A percentile compares a stretch with the other conserved stretches of the same genome.
Evolutionary conservation across 495 filamentous ascomycete species (phyloP).

Genomic region (Astrothelium subdiscretum): DNA sequence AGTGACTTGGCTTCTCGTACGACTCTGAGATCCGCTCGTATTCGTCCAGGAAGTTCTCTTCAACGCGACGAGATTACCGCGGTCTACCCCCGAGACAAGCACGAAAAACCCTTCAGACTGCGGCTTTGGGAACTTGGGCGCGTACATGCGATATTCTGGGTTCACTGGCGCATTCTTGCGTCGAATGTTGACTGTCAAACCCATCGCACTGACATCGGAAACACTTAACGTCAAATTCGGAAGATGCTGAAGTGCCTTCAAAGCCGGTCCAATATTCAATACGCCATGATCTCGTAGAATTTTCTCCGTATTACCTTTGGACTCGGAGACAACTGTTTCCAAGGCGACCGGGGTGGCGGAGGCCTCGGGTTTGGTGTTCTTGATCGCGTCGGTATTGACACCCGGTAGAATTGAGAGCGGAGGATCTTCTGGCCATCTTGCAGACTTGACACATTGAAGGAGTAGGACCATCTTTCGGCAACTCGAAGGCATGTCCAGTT

Average conservation of each 20-base stretch:
- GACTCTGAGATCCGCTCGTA: neutral
- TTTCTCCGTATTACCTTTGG: slow-evolving; percentile 22
- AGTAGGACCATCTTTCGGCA: slow-evolving; percentile 70
- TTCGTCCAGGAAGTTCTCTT: slow-evolving; percentile 69
- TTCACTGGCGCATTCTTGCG: slow-evolving; percentile 47
- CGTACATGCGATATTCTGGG: slow-evolving; percentile 62
- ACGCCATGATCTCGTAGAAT: slow-evolving; percentile 21
- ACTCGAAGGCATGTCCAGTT: slow-evolving; percentile 67
- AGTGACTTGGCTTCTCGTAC: slow-evolving; percentile 28
- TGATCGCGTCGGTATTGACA: slow-evolving; percentile 39
- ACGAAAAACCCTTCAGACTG: slow-evolving; percentile 94
- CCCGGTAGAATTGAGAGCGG: slow-evolving; percentile 73
- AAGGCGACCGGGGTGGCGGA: slow-evolving; percentile 27
- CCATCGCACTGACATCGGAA: slow-evolving; percentile 44
- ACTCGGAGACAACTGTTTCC: slow-evolving; percentile 34
- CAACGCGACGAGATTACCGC: slow-evolving; percentile 69
- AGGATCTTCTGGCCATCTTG: slow-evolving; percentile 77
- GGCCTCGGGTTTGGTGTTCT: slow-evolving; percentile 23
- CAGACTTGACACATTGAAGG: slow-evolving; percentile 83
- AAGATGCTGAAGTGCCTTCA: slow-evolving; percentile 47
- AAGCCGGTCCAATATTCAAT: slow-evolving; percentile 11
- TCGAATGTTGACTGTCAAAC: slow-evolving; percentile 50
- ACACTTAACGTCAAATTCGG: slow-evolving; percentile 59
- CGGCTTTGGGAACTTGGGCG: slow-evolving; percentile 83
- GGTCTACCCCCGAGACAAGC: slow-evolving; percentile 49